Base-by-base conservation (phyloP, 2,329 filamentous ascomycete species). In the Neonectria punicea region DNA sequence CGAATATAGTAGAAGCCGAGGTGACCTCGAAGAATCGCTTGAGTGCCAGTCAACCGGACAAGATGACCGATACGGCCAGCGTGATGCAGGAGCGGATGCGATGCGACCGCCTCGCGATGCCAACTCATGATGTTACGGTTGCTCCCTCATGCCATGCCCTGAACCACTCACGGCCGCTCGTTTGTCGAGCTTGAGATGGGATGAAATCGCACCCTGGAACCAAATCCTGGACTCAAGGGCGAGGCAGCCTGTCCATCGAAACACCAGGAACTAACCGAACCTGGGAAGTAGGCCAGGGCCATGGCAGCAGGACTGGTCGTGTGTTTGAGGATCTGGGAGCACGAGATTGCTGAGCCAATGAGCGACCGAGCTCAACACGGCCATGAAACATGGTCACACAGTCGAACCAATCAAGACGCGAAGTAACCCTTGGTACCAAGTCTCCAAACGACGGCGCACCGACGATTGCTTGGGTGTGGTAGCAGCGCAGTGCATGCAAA, bases 401-500 rank as follows among this genome's bases (percentile, higher is more conserved):
- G 49, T 51, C 54, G 58, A 58, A 34, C 65, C 65, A 67, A 67
- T 67, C 56, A 65, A 49, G 57, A 28, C 50, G 13, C 51, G n/a
- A 34, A 44, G 44, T 20, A 11, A 30, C 8, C 47, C 13, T 46
- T 63, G 54, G 16, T 20, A 43, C 46, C 34, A 53, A 53, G 50
- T 50, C 57, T 55, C 56, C 60, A 62, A 60, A 64, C 72, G 69
- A 71, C 71, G 71, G 70, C 69, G 72, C 65, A 59, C 65, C 47
- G 56, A 39, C 65, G 58, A 49, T 41, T 41, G 49, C 51, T 54
- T 65, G 50, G 36, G 47, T 61, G 49, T 53, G 44, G 51, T 46
- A 43, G 20, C 55, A 59, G 30, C 36, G 25, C 34, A 55, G 67
- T 60, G 61, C 61, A 67, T 63, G 71, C 67, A 69, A 65, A 65